Percentiles rank a stretch among this genome's conserved stretches.
These are phyloP conservation scores for Stentor coeruleus DNA, from an alignment of 73 alveolate genomes.

Conservation along the genomic window DNA sequence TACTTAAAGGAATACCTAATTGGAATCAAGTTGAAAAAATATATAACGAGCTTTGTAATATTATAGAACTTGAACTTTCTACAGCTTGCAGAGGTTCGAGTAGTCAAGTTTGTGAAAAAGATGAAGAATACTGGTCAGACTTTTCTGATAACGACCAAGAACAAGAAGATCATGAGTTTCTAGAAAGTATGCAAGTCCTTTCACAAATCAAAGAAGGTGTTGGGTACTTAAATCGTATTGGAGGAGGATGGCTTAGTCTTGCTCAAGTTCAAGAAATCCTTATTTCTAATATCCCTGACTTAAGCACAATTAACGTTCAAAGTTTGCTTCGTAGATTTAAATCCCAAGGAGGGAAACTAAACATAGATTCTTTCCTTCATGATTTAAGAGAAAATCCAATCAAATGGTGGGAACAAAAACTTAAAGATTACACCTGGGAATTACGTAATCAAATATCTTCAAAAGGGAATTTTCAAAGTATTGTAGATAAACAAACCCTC, in stretches of 20 bases:
- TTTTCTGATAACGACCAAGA: not conserved
- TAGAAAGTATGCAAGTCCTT: not conserved
- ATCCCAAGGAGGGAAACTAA: not conserved
- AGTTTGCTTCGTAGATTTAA: not conserved
- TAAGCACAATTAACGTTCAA: not conserved
- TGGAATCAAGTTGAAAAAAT: not conserved
- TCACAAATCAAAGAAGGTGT: not conserved
- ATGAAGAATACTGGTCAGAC: constrained; percentile 4
- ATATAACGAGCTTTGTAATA: not conserved
- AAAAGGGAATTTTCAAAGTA: not conserved
- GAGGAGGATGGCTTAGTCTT: not conserved
- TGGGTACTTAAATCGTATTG: not conserved
- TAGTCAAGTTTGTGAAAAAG: not conserved
- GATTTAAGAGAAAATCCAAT: not conserved
- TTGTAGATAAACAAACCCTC: not conserved
- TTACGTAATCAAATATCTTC: not conserved
- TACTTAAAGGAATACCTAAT: not conserved
- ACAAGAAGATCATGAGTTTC: not conserved
- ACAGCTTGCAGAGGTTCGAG: not conserved
- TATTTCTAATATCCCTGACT: not conserved
- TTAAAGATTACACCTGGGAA: not conserved
- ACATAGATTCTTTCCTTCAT: not conserved
- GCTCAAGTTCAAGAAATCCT: not conserved
- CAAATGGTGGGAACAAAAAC: not conserved
- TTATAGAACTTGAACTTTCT: not conserved